Conservation (phyloP, 306 rosid genomes). For the Datisca glomerata region DNA sequence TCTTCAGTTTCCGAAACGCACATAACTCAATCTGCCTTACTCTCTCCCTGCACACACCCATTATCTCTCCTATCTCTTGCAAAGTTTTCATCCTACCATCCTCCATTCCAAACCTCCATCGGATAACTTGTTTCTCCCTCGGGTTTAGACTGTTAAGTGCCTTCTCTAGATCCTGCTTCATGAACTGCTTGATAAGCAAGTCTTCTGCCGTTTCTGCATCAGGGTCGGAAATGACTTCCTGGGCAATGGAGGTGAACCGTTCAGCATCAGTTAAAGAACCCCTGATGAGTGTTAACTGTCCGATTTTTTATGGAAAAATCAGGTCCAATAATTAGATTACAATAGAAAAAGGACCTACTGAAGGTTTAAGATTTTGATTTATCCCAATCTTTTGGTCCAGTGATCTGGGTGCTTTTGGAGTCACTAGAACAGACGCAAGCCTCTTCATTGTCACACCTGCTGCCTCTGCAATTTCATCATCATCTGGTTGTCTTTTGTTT, state of each 20-base stretch:
- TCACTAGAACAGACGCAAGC: slow-evolving; percentile 62
- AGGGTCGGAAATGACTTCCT: slow-evolving; percentile 74
- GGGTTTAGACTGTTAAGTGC: slow-evolving; percentile 66
- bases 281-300: no score
- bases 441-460: slow-evolving; percentile 90
- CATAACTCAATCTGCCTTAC: slow-evolving; percentile 77
- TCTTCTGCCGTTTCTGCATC: slow-evolving; percentile 73
- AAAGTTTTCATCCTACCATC: slow-evolving; percentile 92
- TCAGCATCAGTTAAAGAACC: no score
- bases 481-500: slow-evolving; percentile 72
- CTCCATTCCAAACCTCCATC: slow-evolving; percentile 97
- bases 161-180: slow-evolving; percentile 77
- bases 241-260: slow-evolving; percentile 2
- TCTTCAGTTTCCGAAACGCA: slow-evolving; percentile 85
- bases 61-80: slow-evolving; percentile 89
- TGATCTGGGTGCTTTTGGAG: slow-evolving; percentile 94
- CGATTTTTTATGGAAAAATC: no score
- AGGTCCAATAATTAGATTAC: no score
- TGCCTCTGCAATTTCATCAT: slow-evolving; percentile 79
- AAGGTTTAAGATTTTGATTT: slow-evolving; percentile 80
- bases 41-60: slow-evolving; percentile 96
- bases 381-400: slow-evolving; percentile 80
- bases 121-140: slow-evolving; percentile 73
- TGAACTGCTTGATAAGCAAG: slow-evolving; percentile 49
- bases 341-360: slow-evolving; percentile 38